Evolutionary conservation across 495 filamentous ascomycete genomes (phyloP).

Genomic region (Astrothelium subdiscretum): DNA sequence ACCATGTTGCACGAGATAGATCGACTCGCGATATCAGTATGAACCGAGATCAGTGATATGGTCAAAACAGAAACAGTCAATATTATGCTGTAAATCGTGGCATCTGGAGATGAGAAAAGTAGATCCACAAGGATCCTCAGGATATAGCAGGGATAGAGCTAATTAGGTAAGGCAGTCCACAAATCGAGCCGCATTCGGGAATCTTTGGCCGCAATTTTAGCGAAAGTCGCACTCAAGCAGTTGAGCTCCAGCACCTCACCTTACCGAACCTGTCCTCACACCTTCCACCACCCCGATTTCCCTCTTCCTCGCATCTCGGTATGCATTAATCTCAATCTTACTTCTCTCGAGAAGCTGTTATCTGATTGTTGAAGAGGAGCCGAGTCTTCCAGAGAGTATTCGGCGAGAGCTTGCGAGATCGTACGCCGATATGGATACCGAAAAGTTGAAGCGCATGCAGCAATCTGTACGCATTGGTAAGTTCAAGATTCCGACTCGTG

Average conservation of each 20-base stretch:
- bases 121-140: no score
- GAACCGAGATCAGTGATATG: no score
- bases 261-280: not conserved
- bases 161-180: no score
- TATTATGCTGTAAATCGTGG: no score
- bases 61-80: no score
- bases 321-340: not conserved
- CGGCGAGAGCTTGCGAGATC: not conserved
- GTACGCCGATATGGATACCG: conserved; percentile 50
- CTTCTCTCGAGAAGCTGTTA: not conserved
- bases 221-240: not conserved
- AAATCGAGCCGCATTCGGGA: not conserved
- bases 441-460: conserved; percentile 69
- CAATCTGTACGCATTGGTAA: conserved; percentile 65
- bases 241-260: not conserved
- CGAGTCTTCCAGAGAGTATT: not conserved
- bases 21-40: no score
- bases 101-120: no score
- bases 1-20: no score
- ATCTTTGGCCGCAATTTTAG: not conserved
- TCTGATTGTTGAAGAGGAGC: not conserved
- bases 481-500: no score
- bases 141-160: no score
- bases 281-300: not conserved
- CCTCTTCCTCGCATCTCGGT: not conserved